These are phyloP conservation scores for Streptanthus diversifolius DNA, from an alignment of 345 rosid species.

Conservation along the genomic window DNA sequence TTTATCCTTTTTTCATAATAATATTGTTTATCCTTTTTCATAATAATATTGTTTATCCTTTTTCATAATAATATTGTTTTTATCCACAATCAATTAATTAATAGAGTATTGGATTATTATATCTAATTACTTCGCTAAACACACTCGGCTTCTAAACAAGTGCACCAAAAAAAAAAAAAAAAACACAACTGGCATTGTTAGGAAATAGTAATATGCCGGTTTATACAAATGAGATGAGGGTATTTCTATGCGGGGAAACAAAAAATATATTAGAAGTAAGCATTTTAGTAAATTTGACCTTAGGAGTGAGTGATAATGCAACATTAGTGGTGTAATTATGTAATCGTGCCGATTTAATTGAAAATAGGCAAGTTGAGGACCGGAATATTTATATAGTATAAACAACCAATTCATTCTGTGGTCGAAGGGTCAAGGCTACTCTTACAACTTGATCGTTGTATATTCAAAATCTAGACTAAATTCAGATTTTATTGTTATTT, in stretches of 20 bases:
- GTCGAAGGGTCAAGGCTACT: not conserved
- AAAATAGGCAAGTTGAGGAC: not conserved
- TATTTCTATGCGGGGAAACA: not conserved
- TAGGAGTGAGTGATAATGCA: conserved; percentile 4
- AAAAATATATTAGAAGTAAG: not conserved
- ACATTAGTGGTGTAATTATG: not conserved
- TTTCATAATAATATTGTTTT: not conserved
- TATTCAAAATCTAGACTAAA: too few relatives aligned
- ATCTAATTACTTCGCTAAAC: not conserved
- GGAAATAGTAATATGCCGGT: too few relatives aligned
- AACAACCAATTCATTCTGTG: not conserved
- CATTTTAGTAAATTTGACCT: not conserved
- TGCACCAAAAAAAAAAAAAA: not conserved
- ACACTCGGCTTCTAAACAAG: not conserved
- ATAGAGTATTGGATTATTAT: not conserved
- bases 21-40: not conserved
- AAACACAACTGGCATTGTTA: too few relatives aligned
- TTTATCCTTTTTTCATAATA: too few relatives aligned
- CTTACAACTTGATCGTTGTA: not conserved
- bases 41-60: not conserved
- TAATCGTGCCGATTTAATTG: not conserved
- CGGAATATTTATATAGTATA: not conserved
- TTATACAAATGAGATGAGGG: not conserved
- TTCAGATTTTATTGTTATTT: too few relatives aligned
- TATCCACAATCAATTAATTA: not conserved